Percentiles rank a stretch among this genome's conserved stretches.
Evolutionary conservation across 495 filamentous ascomycete genomes (phyloP).

Genomic region (Neurospora sp.): DNA sequence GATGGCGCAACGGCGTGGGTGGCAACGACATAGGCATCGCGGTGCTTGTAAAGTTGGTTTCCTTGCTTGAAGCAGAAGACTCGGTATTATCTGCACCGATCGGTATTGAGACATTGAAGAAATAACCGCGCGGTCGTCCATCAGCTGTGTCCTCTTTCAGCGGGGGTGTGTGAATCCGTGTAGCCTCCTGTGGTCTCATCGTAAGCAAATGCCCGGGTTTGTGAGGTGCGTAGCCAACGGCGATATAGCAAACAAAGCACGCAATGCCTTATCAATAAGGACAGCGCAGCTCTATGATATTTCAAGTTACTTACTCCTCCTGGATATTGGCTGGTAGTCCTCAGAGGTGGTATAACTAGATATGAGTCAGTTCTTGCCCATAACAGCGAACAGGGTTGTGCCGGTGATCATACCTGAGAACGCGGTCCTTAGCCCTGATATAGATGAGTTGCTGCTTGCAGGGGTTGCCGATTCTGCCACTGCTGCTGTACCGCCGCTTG

Average conservation of each 20-base stretch:
- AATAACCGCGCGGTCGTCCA: constrained; percentile 32
- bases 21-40: neutral
- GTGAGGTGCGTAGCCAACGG: neutral
- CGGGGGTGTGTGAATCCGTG: constrained; percentile 37
- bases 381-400: neutral
- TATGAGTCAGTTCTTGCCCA: neutral
- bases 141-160: constrained; percentile 22
- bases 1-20: neutral
- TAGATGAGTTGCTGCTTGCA: neutral
- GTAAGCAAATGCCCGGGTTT: neutral
- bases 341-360: neutral
- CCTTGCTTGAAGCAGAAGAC: neutral
- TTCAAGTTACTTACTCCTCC: constrained; percentile 9
- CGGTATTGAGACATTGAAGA: constrained; percentile 32
- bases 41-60: neutral
- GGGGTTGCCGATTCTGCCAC: neutral
- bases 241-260: constrained; percentile 18
- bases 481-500: neutral
- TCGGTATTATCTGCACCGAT: neutral
- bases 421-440: neutral
- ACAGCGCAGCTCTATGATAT: neutral
- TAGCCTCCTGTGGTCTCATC: constrained; percentile 30
- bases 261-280: neutral
- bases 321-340: constrained; percentile 9
- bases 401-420: neutral